These are phyloP conservation scores for Chlorella sp. DNA, from an alignment of 139 green algal genomes.

Conservation along the genomic window DNA sequence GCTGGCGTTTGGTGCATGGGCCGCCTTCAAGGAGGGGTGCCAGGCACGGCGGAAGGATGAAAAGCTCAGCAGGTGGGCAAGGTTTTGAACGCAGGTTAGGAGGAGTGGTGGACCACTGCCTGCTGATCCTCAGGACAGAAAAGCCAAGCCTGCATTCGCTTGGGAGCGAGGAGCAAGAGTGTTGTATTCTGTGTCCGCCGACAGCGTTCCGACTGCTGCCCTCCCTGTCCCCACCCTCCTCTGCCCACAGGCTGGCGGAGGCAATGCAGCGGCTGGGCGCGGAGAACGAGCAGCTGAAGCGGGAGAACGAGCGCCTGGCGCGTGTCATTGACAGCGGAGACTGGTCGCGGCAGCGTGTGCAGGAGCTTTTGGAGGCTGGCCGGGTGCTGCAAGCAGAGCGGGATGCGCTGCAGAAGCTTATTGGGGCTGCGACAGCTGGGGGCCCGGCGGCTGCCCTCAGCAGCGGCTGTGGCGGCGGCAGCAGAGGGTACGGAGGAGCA, in stretches of 20 bases:
- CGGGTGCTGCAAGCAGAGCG: slow-evolving; percentile 83
- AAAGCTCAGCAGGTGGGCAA: neutral
- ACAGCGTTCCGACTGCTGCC: too few species aligned
- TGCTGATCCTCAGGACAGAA: neutral
- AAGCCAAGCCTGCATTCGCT: too few species aligned
- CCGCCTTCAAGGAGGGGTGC: slow-evolving; percentile 15
- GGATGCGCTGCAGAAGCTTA: slow-evolving; percentile 84
- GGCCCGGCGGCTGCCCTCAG: too few species aligned
- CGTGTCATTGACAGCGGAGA: slow-evolving; percentile 88
- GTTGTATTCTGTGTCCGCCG: too few species aligned
- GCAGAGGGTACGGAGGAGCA: neutral
- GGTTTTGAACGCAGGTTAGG: too few species aligned
- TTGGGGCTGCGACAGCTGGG: slow-evolving; percentile 65
- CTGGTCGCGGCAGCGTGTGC: slow-evolving; percentile 78
- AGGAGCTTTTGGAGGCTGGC: slow-evolving; percentile 68
- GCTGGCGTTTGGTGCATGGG: slow-evolving; percentile 23
- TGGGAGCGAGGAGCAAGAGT: too few species aligned
- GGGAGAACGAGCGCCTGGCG: slow-evolving; percentile 89
- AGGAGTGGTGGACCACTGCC: neutral
- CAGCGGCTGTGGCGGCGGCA: neutral
- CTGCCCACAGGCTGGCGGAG: slow-evolving; percentile 24
- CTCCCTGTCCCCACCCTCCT: too few species aligned
- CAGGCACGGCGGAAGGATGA: neutral
- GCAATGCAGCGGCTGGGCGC: slow-evolving; percentile 54
- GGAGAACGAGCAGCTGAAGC: slow-evolving; percentile 83